Evolutionary conservation across 176 grass and related monocot species (phyloP).

Genomic region (Juncus effusus): DNA sequence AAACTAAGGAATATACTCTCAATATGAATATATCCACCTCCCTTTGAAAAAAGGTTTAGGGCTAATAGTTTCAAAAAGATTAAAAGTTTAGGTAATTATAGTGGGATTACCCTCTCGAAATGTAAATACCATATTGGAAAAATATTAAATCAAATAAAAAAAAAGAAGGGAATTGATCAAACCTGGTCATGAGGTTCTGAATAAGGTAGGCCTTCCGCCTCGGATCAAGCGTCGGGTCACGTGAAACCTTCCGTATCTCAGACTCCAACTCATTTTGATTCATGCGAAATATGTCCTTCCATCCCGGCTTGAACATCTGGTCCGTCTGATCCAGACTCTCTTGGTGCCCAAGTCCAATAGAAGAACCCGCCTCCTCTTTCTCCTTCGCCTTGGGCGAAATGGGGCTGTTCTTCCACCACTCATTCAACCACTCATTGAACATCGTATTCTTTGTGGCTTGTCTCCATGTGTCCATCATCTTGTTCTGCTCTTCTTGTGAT

Average conservation of each 20-base stretch:
- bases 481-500: conserved; percentile 87
- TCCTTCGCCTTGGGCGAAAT: conserved; percentile 34
- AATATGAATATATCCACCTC: too few species aligned
- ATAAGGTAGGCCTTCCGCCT: conserved; percentile 98
- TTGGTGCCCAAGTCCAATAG: conserved; percentile 45
- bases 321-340: conserved; percentile 74
- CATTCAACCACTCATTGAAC: conserved; percentile 98
- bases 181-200: conserved; percentile 99
- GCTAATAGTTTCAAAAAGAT: too few species aligned
- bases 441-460: conserved; percentile 94
- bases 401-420: conserved; percentile 90
- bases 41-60: too few species aligned
- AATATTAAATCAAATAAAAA: conserved; percentile 7
- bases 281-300: conserved; percentile 99
- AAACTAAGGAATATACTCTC: too few species aligned
- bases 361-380: background rate
- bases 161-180: conserved; percentile 1
- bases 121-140: background rate
- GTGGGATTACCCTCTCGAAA: too few species aligned
- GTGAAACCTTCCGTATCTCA: conserved; percentile 95
- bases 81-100: too few species aligned
- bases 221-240: conserved; percentile 90
- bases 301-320: conserved; percentile 97
- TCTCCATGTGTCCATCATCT: conserved; percentile 95
- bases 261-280: conserved; percentile 96